A percentile compares a stretch with the other conserved stretches of the same genome.
phyloP scores from a whole-genome alignment of 169 alveolate genomes.

The Plasmodium fragile region DNA sequence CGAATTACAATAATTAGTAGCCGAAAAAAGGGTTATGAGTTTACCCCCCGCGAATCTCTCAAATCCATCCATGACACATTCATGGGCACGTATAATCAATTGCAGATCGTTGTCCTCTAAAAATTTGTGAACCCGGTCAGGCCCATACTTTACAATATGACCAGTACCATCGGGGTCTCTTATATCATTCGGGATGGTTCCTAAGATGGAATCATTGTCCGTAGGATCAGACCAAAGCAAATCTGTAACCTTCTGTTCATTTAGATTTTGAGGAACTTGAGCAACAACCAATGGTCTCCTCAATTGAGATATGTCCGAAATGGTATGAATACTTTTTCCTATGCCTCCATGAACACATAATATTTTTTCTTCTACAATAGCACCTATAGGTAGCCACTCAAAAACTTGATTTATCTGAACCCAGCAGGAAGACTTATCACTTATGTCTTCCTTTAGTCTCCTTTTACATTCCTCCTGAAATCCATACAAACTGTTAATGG shows the following conservation, averaged over 20 bases:
- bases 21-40: constrained; percentile 98
- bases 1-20: constrained; percentile 99
- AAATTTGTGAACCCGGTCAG: constrained; percentile 93
- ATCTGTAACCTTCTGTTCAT: constrained; percentile 90
- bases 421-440: constrained; percentile 95
- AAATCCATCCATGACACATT: constrained; percentile 99
- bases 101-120: constrained; percentile 89
- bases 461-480: constrained; percentile 98
- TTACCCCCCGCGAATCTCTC: constrained; percentile 99
- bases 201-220: constrained; percentile 97
- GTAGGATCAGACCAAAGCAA: constrained; percentile 97
- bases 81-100: constrained; percentile 97
- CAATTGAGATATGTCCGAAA: constrained; percentile 92
- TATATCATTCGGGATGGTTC: constrained; percentile 97
- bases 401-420: constrained; percentile 95
- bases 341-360: constrained; percentile 99
- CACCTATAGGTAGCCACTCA: constrained; percentile 99
- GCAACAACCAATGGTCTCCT: constrained; percentile 96
- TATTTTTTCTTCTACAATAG: constrained; percentile 97
- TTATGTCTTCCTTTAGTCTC: constrained; percentile 97
- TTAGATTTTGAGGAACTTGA: constrained; percentile 91
- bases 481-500: constrained; percentile 98
- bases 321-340: constrained; percentile 92
- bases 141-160: constrained; percentile 98
- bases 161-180: constrained; percentile 99